Evolutionary conservation across 441 rosid species (phyloP).

Genomic region (Pelargonium exstipulatum): DNA sequence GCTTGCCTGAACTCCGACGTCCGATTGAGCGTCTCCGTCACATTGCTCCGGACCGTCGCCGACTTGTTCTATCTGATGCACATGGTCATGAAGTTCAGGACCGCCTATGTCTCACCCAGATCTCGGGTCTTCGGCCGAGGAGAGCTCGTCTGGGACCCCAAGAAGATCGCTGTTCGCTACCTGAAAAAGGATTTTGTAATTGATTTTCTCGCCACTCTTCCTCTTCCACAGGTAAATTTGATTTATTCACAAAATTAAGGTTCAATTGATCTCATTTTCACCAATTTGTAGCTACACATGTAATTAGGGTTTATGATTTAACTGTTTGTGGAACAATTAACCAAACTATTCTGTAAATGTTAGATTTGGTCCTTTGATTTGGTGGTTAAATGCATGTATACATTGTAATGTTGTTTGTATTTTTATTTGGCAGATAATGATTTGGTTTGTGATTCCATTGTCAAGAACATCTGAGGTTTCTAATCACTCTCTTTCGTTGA

Average conservation of each 20-base stretch:
- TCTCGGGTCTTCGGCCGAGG: conserved; percentile 79
- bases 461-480: conserved; percentile 46
- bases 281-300: no score
- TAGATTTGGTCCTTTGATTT: neutral
- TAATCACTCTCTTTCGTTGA: conserved; percentile 72
- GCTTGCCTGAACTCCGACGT: conserved; percentile 52
- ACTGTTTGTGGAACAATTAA: neutral
- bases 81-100: conserved; percentile 66
- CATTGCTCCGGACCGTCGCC: conserved; percentile 58
- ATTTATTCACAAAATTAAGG: neutral
- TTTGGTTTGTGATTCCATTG: conserved; percentile 73
- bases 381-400: neutral
- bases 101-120: conserved; percentile 68
- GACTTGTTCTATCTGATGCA: conserved; percentile 63
- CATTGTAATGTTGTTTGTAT: neutral
- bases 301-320: neutral
- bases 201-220: conserved; percentile 75
- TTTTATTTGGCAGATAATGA: conserved; percentile 46
- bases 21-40: conserved; percentile 44
- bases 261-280: neutral
- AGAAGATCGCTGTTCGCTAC: conserved; percentile 58
- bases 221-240: conserved; percentile 70
- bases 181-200: conserved; percentile 53
- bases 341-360: neutral
- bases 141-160: conserved; percentile 75